Evolutionary conservation across 148 eudicot genomes (phyloP).

Genomic region (Tetragonia tetragonoides): DNA sequence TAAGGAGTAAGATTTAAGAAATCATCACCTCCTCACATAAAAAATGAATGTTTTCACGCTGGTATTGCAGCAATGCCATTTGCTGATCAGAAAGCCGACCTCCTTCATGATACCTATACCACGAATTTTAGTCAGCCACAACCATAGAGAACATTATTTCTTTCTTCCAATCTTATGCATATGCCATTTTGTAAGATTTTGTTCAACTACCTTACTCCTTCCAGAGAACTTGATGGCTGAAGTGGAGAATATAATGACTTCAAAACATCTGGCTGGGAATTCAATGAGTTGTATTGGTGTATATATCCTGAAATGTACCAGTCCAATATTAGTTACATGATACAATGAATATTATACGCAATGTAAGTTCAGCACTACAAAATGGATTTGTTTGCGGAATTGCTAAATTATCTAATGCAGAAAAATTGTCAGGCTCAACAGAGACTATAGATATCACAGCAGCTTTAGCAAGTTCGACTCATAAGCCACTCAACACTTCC

Average conservation of each 20-base stretch:
- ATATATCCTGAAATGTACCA: slow-evolving; percentile 64
- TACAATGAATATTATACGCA: background rate
- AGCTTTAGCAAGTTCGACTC: background rate
- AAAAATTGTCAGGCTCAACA: background rate
- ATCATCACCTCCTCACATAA: slow-evolving; percentile 87
- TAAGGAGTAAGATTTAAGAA: background rate
- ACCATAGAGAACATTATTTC: slow-evolving; percentile 8
- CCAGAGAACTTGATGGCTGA: slow-evolving; percentile 84
- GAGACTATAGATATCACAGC: background rate
- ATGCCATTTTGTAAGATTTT: background rate
- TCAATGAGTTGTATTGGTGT: slow-evolving; percentile 87
- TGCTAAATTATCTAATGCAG: background rate
- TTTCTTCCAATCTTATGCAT: background rate
- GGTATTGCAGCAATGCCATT: slow-evolving; percentile 97
- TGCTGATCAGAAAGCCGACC: slow-evolving; percentile 98
- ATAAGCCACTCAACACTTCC: background rate
- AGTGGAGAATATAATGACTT: slow-evolving; percentile 95
- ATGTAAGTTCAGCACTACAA: background rate
- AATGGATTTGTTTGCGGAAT: background rate
- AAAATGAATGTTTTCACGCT: slow-evolving; percentile 94
- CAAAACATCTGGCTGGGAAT: slow-evolving; percentile 95
- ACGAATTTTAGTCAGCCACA: slow-evolving; percentile 7
- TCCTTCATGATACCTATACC: slow-evolving; percentile 84
- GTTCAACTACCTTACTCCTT: slow-evolving; percentile 70
- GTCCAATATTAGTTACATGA: background rate